Evolutionary conservation across 2,329 filamentous ascomycete species (phyloP).

Genomic region (Epichloe sp.): DNA sequence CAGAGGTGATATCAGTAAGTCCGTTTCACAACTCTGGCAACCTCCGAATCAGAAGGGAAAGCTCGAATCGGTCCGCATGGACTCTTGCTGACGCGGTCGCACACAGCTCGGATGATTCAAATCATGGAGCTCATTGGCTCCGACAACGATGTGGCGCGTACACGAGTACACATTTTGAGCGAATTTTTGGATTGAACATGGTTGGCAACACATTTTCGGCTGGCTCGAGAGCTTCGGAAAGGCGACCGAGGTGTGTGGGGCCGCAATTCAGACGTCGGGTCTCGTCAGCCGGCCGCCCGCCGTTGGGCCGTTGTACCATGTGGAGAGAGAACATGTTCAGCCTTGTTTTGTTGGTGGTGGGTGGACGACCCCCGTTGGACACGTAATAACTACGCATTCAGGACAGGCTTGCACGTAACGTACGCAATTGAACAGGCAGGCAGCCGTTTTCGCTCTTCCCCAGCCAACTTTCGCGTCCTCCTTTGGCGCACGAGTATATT

Average conservation of each 20-base stretch:
- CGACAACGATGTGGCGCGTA: slow-evolving; percentile 45
- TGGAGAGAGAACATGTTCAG: too few relatives aligned
- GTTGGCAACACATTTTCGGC: not conserved
- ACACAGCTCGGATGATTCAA: slow-evolving; percentile 45
- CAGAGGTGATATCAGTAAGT: slow-evolving; percentile 46
- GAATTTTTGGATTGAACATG: slow-evolving; percentile 29
- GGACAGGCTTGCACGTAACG: too few relatives aligned
- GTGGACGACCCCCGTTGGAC: too few relatives aligned
- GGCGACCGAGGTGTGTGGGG: not conserved
- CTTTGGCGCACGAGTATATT: too few relatives aligned
- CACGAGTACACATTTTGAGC: slow-evolving; percentile 44
- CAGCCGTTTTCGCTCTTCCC: not conserved
- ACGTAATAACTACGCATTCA: too few relatives aligned
- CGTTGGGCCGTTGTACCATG: too few relatives aligned
- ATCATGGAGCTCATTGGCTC: slow-evolving; percentile 49
- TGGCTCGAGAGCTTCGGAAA: not conserved
- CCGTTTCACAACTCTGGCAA: not conserved
- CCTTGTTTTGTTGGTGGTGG: too few relatives aligned
- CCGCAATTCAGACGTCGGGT: too few relatives aligned
- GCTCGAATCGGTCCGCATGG: too few relatives aligned
- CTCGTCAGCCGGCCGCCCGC: too few relatives aligned
- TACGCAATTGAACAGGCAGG: too few relatives aligned
- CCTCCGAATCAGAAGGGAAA: not conserved
- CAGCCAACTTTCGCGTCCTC: too few relatives aligned
- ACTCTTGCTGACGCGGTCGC: not conserved